A percentile compares a stretch with the other conserved stretches of the same genome.
phyloP scores from a whole-genome alignment of 1,139 yeast genomes.

The Diutina mesorugosa region DNA sequence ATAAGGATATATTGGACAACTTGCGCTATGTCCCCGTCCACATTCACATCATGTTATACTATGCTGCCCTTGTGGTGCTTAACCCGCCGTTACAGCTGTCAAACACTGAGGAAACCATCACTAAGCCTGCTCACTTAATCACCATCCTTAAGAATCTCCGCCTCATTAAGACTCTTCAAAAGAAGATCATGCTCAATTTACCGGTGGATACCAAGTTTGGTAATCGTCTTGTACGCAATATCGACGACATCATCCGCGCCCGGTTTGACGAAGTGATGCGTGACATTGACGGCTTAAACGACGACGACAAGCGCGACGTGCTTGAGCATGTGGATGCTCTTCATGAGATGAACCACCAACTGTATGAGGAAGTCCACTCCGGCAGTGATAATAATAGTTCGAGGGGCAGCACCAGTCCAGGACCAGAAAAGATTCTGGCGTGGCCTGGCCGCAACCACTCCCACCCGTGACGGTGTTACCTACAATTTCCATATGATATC shows the following conservation, averaged over 20 bases:
- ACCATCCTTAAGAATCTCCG: slow-evolving; percentile 16
- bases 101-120: slow-evolving; percentile 5
- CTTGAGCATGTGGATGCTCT: not conserved
- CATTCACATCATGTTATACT: slow-evolving; percentile 58
- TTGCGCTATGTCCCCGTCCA: slow-evolving; percentile 59
- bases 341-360: not conserved
- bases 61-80: slow-evolving; percentile 46
- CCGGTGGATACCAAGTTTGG: slow-evolving; percentile 48
- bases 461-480: slow-evolving; percentile 28
- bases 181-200: slow-evolving; percentile 27
- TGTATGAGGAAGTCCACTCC: not conserved
- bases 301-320: not conserved
- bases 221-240: slow-evolving; percentile 28
- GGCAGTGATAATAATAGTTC: not conserved
- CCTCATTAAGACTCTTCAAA: slow-evolving; percentile 26
- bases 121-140: slow-evolving; percentile 10
- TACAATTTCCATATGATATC: no score
- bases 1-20: slow-evolving; percentile 43
- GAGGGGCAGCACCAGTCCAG: not conserved
- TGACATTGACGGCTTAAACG: not conserved
- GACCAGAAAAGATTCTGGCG: slow-evolving; percentile 35
- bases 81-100: slow-evolving; percentile 24
- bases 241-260: slow-evolving; percentile 31
- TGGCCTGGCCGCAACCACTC: slow-evolving; percentile 65
- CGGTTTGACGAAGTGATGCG: slow-evolving; percentile 10